Evolutionary conservation across 208 protist genomes (phyloP).

Genomic region (Trypanosoma rangeli): DNA sequence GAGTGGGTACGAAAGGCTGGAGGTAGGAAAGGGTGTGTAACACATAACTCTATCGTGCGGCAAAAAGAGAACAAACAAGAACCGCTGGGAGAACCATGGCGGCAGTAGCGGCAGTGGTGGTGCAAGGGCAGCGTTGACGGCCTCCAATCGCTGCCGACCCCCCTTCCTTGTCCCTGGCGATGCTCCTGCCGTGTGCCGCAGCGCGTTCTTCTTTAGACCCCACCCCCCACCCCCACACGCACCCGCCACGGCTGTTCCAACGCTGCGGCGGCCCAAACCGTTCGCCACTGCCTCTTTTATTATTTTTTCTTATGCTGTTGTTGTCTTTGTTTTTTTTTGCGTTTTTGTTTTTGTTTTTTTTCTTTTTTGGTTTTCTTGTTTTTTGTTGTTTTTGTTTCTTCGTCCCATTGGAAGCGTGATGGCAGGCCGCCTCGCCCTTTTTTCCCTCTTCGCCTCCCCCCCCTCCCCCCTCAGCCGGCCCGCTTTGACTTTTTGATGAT

Average conservation of each 20-base stretch:
- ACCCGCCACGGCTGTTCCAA: not conserved
- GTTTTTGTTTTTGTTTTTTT: not conserved
- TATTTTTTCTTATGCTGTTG: not conserved
- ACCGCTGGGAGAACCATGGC: not conserved
- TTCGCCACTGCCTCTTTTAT: not conserved
- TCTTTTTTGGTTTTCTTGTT: not conserved
- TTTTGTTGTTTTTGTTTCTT: not conserved
- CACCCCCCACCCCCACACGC: not conserved
- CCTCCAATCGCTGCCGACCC: too few species aligned
- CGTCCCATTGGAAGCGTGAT: not conserved
- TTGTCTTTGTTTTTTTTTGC: not conserved
- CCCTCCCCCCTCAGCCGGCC: constrained; percentile 32
- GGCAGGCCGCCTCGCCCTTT: not conserved
- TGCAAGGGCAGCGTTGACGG: not conserved
- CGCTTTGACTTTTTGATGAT: constrained; percentile 91
- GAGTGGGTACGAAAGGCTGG: not conserved
- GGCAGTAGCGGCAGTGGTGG: too few species aligned
- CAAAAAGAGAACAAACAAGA: not conserved
- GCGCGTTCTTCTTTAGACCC: not conserved
- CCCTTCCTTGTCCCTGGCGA: not conserved
- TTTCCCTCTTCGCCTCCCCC: not conserved
- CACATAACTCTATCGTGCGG: constrained; percentile 1
- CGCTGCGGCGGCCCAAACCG: not conserved
- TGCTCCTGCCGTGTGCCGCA: not conserved
- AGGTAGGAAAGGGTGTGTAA: not conserved